phyloP scores from a whole-genome alignment of 106 monocot species.

The Platanthera guangdongensis region DNA sequence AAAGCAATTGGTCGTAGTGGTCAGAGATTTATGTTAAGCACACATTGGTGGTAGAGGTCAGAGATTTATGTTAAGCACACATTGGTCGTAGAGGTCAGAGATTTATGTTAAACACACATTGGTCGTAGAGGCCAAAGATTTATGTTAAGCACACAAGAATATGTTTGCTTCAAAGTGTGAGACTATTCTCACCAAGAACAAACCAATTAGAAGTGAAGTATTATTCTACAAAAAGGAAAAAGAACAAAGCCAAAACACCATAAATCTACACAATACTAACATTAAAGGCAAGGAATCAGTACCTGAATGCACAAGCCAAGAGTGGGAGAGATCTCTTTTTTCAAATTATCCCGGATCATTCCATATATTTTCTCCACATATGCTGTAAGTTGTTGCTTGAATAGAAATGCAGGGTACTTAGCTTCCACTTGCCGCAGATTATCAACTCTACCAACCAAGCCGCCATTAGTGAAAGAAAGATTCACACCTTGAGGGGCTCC shows the following conservation, averaged over 20 bases:
- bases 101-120: too few relatives aligned
- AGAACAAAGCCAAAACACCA: neutral
- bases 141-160: too few relatives aligned
- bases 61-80: too few relatives aligned
- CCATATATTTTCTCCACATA: constrained; percentile 99
- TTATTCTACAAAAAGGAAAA: neutral
- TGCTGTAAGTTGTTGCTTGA: constrained; percentile 97
- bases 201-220: neutral
- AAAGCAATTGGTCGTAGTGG: too few relatives aligned
- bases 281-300: neutral
- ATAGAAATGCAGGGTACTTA: constrained; percentile 94
- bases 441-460: constrained; percentile 41
- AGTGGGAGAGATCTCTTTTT: constrained; percentile 96
- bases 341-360: constrained; percentile 98
- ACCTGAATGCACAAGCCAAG: constrained; percentile 97
- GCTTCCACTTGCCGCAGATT: constrained; percentile 87
- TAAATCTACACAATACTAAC: neutral
- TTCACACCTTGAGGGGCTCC: constrained; percentile 85
- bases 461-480: constrained; percentile 74
- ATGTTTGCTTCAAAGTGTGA: too few relatives aligned
- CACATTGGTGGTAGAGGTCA: too few relatives aligned
- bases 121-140: too few relatives aligned
- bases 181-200: neutral
- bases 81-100: too few relatives aligned
- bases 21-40: too few relatives aligned